Evolutionary conservation across 768 basidiomycete genomes (phyloP), one percentile per base, ranked within the genome.

Genomic region (Porphyrellus cyaneotinctus): DNA sequence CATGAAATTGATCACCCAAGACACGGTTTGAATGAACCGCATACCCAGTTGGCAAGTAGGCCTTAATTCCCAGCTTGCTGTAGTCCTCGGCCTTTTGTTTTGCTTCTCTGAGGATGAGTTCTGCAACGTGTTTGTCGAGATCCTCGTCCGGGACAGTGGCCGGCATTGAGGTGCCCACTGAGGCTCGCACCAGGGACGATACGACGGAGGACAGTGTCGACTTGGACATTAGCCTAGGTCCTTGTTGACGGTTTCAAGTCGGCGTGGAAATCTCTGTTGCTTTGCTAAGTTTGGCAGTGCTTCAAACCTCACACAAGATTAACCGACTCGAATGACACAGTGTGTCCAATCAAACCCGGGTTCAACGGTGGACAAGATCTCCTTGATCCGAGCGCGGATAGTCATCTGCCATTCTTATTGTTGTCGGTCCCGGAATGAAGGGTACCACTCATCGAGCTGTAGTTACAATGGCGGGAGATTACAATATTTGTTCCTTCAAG

Each of bases 41-140:
- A 72, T 50, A 62, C 72, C 47, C 71, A 52, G 75, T 75, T 32
- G 77, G 81, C 30, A 93, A 76, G 64, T 91, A 91, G 2, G 90
- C 93, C 10, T 82, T 74, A 43, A 95, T 78, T 2, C 94, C 94
- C 24, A 87, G 76, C 63, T 86, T 81, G 47, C 75, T 72, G 66
- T 93, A 97, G 52, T 73, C 78, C 62, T 88, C 83, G 31, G 92
- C 92, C 70, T 93, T 91, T 76, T 86, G 85, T 74, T 91, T 92
- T 2, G 97, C 95, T 69, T 98, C 97, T 58, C 82, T 85, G 36
- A 97, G 81, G 47, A 99, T 86, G 51, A 98, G 80, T 47, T 93
- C 88, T 2, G 92, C 92, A 26, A 99, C 91, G 64, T 91, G 90
- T 41, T 83, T 80, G 71, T 98, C 95, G 42, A 98, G 81, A 62